Percentiles rank a stretch among this genome's conserved stretches.
Conservation (phyloP, 768 basidiomycete species). For the Neoboletus subvelutipes region DNA sequence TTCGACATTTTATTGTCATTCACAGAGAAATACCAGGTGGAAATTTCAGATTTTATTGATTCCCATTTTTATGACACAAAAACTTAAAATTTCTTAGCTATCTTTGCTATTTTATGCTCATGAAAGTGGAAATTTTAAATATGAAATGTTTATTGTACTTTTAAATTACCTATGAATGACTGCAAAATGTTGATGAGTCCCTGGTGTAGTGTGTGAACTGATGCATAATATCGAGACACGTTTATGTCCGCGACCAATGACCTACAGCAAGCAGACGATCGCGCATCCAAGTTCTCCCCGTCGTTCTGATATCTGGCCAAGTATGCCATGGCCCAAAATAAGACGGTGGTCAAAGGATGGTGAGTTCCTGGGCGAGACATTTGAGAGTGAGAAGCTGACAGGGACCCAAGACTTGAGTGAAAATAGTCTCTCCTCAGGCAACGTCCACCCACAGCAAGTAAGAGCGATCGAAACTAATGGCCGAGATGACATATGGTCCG, state of each 20-base stretch:
- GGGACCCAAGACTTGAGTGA: not conserved
- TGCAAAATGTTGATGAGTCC: too few species aligned
- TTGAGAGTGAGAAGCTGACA: not conserved
- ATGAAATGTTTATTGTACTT: too few species aligned
- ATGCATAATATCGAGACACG: not conserved
- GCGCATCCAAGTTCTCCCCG: not conserved
- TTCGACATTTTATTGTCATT: too few species aligned
- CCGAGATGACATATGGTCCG: not conserved
- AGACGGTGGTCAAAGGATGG: not conserved
- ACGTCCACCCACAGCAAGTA: not conserved
- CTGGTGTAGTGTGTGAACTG: not conserved
- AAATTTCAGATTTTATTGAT: too few species aligned
- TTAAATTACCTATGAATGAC: too few species aligned
- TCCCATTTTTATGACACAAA: too few species aligned
- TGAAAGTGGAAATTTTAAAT: too few species aligned
- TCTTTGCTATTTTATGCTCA: too few species aligned
- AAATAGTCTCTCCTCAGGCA: not conserved
- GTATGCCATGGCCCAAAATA: not conserved
- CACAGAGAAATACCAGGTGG: too few species aligned
- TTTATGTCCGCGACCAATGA: not conserved
- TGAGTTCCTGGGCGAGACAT: not conserved
- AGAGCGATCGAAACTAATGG: not conserved
- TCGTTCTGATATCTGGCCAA: not conserved
- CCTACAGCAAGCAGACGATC: not conserved
- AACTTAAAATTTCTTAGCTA: too few species aligned